These are phyloP conservation scores for Hydrangea macrophylla DNA, from an alignment of 148 eudicot genomes.

Conservation along the genomic window DNA sequence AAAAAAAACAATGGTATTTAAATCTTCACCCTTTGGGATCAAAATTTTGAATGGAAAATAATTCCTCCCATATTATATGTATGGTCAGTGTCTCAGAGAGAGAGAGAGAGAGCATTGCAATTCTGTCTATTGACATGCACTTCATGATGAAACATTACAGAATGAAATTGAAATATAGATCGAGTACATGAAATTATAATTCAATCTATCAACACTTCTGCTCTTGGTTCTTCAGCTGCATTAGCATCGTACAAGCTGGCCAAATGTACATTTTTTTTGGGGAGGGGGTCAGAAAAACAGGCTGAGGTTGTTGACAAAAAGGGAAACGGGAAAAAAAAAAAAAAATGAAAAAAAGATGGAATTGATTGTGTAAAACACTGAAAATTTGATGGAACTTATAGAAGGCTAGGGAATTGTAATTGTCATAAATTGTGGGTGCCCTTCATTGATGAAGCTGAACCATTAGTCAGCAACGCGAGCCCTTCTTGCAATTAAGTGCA, in stretches of 20 bases:
- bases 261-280: too few relatives aligned
- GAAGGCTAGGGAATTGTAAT: not conserved
- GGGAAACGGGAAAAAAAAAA: too few relatives aligned
- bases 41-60: too few relatives aligned
- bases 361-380: not conserved
- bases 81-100: too few relatives aligned
- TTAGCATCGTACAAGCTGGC: too few relatives aligned
- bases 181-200: too few relatives aligned
- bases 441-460: not conserved
- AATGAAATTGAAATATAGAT: too few relatives aligned
- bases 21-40: too few relatives aligned
- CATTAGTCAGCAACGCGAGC: constrained; percentile 38
- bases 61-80: too few relatives aligned
- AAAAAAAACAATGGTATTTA: too few relatives aligned
- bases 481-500: constrained; percentile 44
- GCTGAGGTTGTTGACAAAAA: constrained; percentile 10
- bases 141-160: not conserved
- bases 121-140: too few relatives aligned
- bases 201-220: not conserved
- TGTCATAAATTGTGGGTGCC: too few relatives aligned
- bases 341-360: not conserved
- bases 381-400: not conserved
- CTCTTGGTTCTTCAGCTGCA: constrained; percentile 22
- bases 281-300: constrained; percentile 12
- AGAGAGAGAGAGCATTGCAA: not conserved